Base-by-base conservation (phyloP, 352 stramenopile species). In the Phytopythium kandeliae region DNA sequence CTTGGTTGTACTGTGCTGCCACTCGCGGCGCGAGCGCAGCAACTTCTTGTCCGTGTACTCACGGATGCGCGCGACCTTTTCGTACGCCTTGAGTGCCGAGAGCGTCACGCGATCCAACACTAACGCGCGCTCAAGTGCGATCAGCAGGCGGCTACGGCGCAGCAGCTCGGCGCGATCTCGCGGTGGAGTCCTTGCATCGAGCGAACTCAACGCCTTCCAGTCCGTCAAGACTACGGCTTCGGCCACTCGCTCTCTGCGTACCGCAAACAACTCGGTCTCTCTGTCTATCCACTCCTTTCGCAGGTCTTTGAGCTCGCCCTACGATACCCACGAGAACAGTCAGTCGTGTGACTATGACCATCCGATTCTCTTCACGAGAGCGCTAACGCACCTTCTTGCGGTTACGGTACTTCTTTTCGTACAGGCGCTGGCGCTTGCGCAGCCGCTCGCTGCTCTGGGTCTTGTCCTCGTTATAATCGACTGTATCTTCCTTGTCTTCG, bases 361-460 rank as follows among this genome's bases (percentile, higher is more conserved):
- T 8, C 5, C 17, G 15, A n/a, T n/a, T n/a, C n/a, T n/a, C n/a
- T n/a, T n/a, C n/a, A n/a, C n/a, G n/a, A n/a, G n/a, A n/a, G n/a
- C n/a, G n/a, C n/a, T n/a, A n/a, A 74, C 72, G 57, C 56, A 84
- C 67, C 52, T 57, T 62, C 44, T 69, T 71, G 54, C 65, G 72
- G 33, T 51, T 40, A 16, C 68, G 65, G 50, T 78, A 78, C 17
- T 56, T 51, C 45, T 74, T 71, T 48, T 78, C 68, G 52, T 78
- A 78, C 17, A 51, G 44, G 16, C 68, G 58, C 52, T 78, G 68
- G 19, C 68, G 68, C 13, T 51, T 45, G 25, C 68, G 61, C 36
- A 74, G 62, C 13, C 57, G 60, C 25, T 77, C 67, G 31, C 59
- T 65, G n/a, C 28, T 10, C 28, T 65, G 53, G 22, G 56, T 41